phyloP scores from a whole-genome alignment of 2,329 filamentous ascomycete species.

The Amauroascus verrucosus region DNA sequence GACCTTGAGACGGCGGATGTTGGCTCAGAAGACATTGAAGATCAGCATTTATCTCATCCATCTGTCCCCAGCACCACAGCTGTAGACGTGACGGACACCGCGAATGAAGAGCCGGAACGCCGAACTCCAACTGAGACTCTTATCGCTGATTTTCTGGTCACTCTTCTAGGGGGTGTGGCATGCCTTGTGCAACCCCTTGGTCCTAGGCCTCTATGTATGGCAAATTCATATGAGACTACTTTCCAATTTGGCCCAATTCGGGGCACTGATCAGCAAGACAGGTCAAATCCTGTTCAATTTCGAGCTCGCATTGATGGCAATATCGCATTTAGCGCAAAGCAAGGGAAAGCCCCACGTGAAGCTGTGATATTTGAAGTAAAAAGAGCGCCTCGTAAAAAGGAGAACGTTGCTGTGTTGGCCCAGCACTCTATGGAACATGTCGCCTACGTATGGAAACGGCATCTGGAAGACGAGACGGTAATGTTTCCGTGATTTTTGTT shows the following conservation, averaged over 20 bases:
- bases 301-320: slow-evolving; percentile 14
- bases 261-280: slow-evolving; percentile 2
- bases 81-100: background rate
- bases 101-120: slow-evolving; percentile 8
- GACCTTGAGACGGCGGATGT: background rate
- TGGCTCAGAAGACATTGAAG: background rate
- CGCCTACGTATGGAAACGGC: slow-evolving; percentile 14
- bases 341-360: slow-evolving; percentile 9
- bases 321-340: slow-evolving; percentile 12
- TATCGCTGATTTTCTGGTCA: background rate
- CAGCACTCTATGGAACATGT: slow-evolving; percentile 16
- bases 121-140: slow-evolving; percentile 15
- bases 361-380: slow-evolving; percentile 14
- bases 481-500: slow-evolving; percentile 1
- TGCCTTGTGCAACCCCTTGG: slow-evolving; percentile 13
- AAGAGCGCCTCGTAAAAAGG: slow-evolving; percentile 2
- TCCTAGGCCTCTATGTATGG: slow-evolving; percentile 12
- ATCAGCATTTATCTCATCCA: background rate
- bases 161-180: slow-evolving; percentile 4
- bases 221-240: slow-evolving; percentile 14
- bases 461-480: slow-evolving; percentile 9
- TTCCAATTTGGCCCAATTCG: slow-evolving; percentile 13
- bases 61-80: too few relatives aligned
- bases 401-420: slow-evolving; percentile 8
- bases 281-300: slow-evolving; percentile 2